These are phyloP conservation scores for Mycena venus DNA, from an alignment of 768 basidiomycete genomes.

Conservation along the genomic window DNA sequence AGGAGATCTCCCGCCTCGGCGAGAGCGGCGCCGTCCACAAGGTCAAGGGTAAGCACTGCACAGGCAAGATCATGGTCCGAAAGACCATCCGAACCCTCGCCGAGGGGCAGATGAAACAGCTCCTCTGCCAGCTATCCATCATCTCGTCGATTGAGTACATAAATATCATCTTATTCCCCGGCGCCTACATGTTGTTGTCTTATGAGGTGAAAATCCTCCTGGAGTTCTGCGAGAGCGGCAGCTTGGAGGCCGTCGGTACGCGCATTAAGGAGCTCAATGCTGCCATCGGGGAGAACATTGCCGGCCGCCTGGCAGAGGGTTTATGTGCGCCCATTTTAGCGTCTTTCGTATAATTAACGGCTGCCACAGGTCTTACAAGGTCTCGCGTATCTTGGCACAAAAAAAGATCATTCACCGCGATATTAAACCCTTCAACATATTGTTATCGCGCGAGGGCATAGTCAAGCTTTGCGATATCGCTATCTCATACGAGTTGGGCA, in stretches of 20 bases:
- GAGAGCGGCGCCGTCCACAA: slow-evolving; percentile 98
- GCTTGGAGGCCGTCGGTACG: slow-evolving; percentile 90
- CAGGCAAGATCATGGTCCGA: slow-evolving; percentile 88
- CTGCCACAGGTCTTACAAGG: slow-evolving; percentile 84
- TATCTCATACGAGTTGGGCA: slow-evolving; percentile 93
- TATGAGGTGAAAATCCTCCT: slow-evolving; percentile 96
- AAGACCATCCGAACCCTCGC: slow-evolving; percentile 95
- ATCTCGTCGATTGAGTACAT: slow-evolving; percentile 86
- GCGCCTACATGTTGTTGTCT: slow-evolving; percentile 90
- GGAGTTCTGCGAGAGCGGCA: slow-evolving; percentile 91
- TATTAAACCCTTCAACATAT: slow-evolving; percentile 94
- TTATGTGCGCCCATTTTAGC: slow-evolving; percentile 60
- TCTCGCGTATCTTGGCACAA: slow-evolving; percentile 92
- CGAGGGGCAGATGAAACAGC: slow-evolving; percentile 92
- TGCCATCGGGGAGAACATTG: slow-evolving; percentile 88
- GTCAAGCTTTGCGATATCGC: slow-evolving; percentile 97
- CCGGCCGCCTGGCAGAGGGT: slow-evolving; percentile 93
- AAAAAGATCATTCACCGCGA: slow-evolving; percentile 95
- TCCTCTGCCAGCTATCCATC: slow-evolving; percentile 92
- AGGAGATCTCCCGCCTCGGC: slow-evolving; percentile 84
- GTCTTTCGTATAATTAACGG: slow-evolving; percentile 21
- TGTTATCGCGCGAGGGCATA: slow-evolving; percentile 89
- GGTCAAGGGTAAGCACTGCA: slow-evolving; percentile 86
- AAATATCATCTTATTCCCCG: slow-evolving; percentile 93
- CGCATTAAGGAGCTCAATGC: slow-evolving; percentile 84